Conservation (phyloP, 2,329 filamentous ascomycete species). For the Pseudopyricularia cyperi region DNA sequence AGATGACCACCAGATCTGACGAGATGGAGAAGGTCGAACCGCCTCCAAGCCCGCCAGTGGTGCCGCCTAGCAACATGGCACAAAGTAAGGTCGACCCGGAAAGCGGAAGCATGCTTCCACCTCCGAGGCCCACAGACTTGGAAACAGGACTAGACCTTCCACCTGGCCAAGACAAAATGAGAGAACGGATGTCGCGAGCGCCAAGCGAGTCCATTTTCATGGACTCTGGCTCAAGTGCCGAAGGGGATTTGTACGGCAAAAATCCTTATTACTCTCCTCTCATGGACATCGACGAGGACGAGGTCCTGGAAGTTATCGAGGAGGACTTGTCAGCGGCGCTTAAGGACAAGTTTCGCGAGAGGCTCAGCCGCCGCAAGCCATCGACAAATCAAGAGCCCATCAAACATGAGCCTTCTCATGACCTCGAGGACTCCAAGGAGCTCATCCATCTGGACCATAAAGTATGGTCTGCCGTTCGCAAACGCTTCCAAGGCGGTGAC, state of each 20-base stretch:
- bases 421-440: neutral
- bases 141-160: neutral
- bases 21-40: neutral
- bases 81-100: no score
- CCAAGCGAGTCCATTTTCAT: neutral
- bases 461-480: neutral
- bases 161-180: neutral
- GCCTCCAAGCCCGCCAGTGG: neutral
- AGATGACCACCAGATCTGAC: neutral
- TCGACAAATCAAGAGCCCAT: neutral
- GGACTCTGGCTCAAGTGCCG: neutral
- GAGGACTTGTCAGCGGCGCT: neutral
- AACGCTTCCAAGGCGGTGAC: neutral
- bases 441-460: neutral
- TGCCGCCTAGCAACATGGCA: neutral
- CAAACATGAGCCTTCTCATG: neutral
- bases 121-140: neutral
- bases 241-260: neutral
- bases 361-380: no score
- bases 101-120: neutral
- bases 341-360: neutral
- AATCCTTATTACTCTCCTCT: no score
- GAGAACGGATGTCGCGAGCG: neutral
- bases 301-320: neutral
- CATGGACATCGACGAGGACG: neutral